Evolutionary conservation across 2,329 filamentous ascomycete genomes (phyloP), one percentile per base, ranked within the genome.

Genomic region (Neofusicoccum umdonicola): DNA sequence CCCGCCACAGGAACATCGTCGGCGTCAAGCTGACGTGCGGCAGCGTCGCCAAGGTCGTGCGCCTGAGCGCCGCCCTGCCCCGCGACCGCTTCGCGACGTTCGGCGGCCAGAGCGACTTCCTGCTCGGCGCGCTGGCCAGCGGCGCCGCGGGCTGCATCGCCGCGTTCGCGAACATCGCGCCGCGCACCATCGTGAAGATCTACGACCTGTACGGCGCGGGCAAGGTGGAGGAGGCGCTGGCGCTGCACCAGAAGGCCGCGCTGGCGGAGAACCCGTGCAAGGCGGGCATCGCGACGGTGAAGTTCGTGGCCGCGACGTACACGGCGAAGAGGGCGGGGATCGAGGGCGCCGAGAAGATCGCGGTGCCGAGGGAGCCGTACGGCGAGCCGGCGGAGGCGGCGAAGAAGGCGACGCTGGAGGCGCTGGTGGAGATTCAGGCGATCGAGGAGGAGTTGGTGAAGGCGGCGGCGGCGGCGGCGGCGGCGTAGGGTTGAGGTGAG

Each of bases 1-100:
- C 81, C 66, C 68, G 68, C 3, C 85, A 89, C 72, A 77, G 63
- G 42, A 90, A 90, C 68, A 89, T 91, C 68, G 85, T 90, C 58
- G 89, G 88, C 35, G 86, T 88, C 61, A 91, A 91, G 79, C 78
- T 91, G 63, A 91, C 89, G 2, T 91, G 89, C 71, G 89, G 88
- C n/a, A 88, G 86, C 69, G 90, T 90, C 37, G 89, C 87, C 65
- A 92, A 92, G 77, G 83, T 92, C 56, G 86, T 87, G 3, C 82
- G 89, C 8, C 82, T 92, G 3, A 80, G 82, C 0, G 81, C 83
- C 1, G 76, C 77, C 27, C 77, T 84, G 65, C 74, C 82, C 0
- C 75, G 83, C 0, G 80, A 84, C 2, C 74, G 82, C 11, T 93
- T 93, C 71, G 85, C 88, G 1, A 85, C 87, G 0, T 92, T 87